Evolutionary conservation across 345 rosid species (phyloP).

Genomic region (Syzygium aromaticum): DNA sequence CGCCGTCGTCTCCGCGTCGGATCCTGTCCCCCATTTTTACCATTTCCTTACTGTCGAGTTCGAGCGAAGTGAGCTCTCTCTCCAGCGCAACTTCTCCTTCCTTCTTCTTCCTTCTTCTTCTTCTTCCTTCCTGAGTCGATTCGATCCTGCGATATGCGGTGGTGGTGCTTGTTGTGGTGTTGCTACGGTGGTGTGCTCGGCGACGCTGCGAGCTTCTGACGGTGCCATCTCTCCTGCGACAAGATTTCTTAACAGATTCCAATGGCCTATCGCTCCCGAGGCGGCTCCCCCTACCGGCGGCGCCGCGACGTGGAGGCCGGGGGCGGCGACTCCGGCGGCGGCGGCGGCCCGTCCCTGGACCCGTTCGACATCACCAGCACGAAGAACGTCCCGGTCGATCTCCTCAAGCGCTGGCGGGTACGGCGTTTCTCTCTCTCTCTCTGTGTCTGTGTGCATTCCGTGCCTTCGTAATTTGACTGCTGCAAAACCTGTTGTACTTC

Average conservation of each 20-base stretch:
- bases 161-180: background rate
- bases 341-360: slow-evolving; percentile 10
- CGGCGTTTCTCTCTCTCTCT: background rate
- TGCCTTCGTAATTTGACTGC: background rate
- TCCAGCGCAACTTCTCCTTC: background rate
- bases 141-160: background rate
- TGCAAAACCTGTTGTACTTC: background rate
- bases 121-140: background rate
- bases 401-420: slow-evolving; percentile 92
- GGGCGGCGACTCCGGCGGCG: slow-evolving; percentile 10
- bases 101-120: background rate
- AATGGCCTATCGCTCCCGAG: slow-evolving; percentile 20
- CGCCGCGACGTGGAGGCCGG: slow-evolving; percentile 46
- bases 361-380: slow-evolving; percentile 66
- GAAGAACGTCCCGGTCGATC: slow-evolving; percentile 67
- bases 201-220: background rate
- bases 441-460: background rate
- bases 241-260: background rate
- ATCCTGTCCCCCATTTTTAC: background rate
- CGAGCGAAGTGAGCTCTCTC: background rate
- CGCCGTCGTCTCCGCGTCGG: background rate
- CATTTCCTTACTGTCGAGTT: background rate
- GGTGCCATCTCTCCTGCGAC: slow-evolving; percentile 79
- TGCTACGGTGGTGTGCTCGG: background rate
- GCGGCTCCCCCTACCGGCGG: slow-evolving; percentile 25